Percentiles rank a stretch among this genome's conserved stretches.
phyloP scores from a whole-genome alignment of 1,284 basidiomycete species.

The Puccinia coronata region DNA sequence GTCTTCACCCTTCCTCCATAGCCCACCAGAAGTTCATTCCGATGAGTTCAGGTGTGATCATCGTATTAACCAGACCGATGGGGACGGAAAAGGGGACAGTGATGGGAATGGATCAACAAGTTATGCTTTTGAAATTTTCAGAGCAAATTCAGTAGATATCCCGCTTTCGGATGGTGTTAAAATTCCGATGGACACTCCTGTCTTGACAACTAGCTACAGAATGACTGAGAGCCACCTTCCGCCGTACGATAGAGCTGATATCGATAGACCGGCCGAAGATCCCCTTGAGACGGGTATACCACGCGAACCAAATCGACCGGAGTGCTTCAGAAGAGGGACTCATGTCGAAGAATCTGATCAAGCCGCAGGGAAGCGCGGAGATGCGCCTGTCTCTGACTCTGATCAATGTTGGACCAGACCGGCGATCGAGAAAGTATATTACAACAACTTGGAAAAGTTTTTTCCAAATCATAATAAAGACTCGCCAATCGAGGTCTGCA shows the following conservation, averaged over 20 bases:
- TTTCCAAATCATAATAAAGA: slow-evolving; percentile 97
- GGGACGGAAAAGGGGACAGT: neutral
- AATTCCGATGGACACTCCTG: neutral
- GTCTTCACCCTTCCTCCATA: neutral
- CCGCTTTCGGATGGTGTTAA: neutral
- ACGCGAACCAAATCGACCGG: neutral
- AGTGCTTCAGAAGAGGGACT: neutral
- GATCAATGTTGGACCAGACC: slow-evolving; percentile 68
- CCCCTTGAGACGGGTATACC: neutral
- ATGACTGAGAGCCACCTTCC: neutral
- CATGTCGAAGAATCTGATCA: neutral
- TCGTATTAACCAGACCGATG: neutral
- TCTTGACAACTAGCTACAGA: neutral
- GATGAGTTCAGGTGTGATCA: neutral
- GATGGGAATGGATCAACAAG: neutral
- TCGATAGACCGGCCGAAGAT: neutral
- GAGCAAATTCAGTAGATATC: neutral
- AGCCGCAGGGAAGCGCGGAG: neutral
- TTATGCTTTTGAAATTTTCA: neutral
- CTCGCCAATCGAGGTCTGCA: slow-evolving; percentile 80
- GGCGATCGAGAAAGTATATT: slow-evolving; percentile 88
- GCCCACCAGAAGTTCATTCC: neutral
- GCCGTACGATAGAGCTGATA: neutral
- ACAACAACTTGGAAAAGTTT: slow-evolving; percentile 86
- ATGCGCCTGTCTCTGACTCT: neutral